A percentile compares a stretch with the other conserved stretches of the same genome.
These are phyloP conservation scores for Trypanosoma brucei DNA, from an alignment of 208 protist genomes.

Conservation along the genomic window DNA sequence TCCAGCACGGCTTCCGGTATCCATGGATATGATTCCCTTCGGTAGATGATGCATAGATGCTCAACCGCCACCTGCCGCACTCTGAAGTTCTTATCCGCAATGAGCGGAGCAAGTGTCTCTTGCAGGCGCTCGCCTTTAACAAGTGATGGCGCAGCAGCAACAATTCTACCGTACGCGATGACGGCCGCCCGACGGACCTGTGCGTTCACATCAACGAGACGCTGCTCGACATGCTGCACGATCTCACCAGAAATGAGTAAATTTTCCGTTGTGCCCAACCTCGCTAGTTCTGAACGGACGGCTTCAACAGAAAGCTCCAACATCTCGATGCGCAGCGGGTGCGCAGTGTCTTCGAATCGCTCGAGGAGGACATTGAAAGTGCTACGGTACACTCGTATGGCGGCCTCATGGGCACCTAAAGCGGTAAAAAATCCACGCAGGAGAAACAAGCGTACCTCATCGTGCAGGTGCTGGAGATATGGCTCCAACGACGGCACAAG, in stretches of 20 bases:
- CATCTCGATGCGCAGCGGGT: conserved; percentile 50
- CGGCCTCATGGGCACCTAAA: conserved; percentile 33
- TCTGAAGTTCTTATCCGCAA: conserved; percentile 54
- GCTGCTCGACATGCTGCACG: conserved; percentile 27
- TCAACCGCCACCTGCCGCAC: conserved; percentile 57
- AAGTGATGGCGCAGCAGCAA: conserved; percentile 25
- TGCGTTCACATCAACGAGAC: conserved; percentile 44
- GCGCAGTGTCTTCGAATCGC: conserved; percentile 42
- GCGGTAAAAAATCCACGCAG: conserved; percentile 45
- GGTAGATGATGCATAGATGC: conserved; percentile 48
- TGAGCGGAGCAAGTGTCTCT: conserved; percentile 44
- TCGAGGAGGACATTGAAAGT: conserved; percentile 27
- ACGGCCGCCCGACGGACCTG: conserved; percentile 53
- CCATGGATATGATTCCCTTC: conserved; percentile 36
- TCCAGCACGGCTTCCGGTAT: conserved; percentile 54
- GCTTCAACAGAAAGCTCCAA: conserved; percentile 23
- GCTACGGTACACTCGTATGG: conserved; percentile 25
- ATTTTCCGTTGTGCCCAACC: neutral
- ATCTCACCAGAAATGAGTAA: conserved; percentile 8
- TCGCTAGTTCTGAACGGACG: conserved; percentile 8
- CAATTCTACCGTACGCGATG: conserved; percentile 29
- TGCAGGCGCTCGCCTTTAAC: conserved; percentile 21
- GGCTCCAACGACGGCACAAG: conserved; percentile 33
- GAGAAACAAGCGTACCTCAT: conserved; percentile 51
- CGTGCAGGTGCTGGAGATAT: conserved; percentile 35